Conservation (phyloP, 1,139 yeast species). For the Hemisphaericaspora subhashii region DNA sequence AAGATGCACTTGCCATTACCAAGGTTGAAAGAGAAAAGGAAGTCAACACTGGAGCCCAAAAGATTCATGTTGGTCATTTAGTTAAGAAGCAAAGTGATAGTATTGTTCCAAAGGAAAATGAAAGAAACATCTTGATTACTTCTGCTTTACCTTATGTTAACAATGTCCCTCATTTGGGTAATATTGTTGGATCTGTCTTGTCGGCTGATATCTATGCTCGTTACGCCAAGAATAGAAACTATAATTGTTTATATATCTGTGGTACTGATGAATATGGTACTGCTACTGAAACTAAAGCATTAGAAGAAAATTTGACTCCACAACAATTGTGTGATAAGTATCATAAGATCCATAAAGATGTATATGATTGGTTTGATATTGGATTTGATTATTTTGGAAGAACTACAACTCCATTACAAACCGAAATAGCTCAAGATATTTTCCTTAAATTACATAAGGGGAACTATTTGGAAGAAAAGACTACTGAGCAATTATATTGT, state of each 20-base stretch:
- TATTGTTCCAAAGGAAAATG: constrained; percentile 60
- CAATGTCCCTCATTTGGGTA: constrained; percentile 97
- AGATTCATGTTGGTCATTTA: constrained; percentile 42
- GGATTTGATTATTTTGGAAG: constrained; percentile 95
- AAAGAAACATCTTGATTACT: constrained; percentile 82
- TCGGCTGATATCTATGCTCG: constrained; percentile 94
- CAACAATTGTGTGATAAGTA: constrained; percentile 87
- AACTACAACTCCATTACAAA: constrained; percentile 89
- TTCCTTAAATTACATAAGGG: constrained; percentile 73
- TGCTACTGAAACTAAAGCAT: constrained; percentile 97
- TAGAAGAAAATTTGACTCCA: constrained; percentile 90
- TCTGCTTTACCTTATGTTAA: constrained; percentile 97
- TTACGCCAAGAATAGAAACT: constrained; percentile 84
- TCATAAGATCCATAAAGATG: constrained; percentile 80
- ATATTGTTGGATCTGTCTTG: constrained; percentile 90
- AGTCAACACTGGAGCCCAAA: constrained; percentile 57
- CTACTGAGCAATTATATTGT: constrained; percentile 89
- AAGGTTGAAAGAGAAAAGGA: constrained; percentile 48
- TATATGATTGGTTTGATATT: constrained; percentile 95
- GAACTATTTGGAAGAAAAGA: constrained; percentile 79
- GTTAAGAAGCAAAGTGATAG: constrained; percentile 36
- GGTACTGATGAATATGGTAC: constrained; percentile 99
- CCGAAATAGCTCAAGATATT: constrained; percentile 93
- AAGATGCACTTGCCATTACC: constrained; percentile 38
- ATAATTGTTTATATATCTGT: constrained; percentile 81